Evolutionary conservation across 805 yeast genomes (phyloP), one percentile per base, ranked within the genome.

Genomic region (Hemisphaericaspora nanyangensis): DNA sequence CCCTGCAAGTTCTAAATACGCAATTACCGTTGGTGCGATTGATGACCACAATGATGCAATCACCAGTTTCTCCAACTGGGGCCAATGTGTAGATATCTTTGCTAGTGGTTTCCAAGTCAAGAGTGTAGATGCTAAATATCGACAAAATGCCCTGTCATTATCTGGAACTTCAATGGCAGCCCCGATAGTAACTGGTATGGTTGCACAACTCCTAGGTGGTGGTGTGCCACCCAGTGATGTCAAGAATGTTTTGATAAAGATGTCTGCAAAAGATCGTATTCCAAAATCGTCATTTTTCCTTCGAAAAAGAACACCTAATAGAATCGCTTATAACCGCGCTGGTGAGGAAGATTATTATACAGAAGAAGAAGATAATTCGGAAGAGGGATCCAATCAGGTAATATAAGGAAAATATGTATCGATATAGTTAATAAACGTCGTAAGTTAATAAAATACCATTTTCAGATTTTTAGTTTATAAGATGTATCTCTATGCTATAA

Each of bases 51-150:
- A 70, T 6, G 95, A 87, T 50, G 50, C 68, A 3, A 68, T 88
- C 25, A 93, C 97, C 0, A 55, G 74, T 12, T 90, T 91, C 52
- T 77, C 93, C 11, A 90, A 91, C 55, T 86, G 90, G 89, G 97
- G 98, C 0, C 66, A 70, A 15, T 90, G 97, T 60, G 93, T 90
- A 7, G 88, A 87, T 53, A 68, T 86, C 1, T 83, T 85, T 61
- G 88, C 96, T 0, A 77, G 91, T 34, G 98, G 98, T 0, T 80
- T 80, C 0, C 64, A 66, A 12, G 82, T 88, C 3, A 63, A 68
- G 17, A 82, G 89, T 38, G 67, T 82, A 11, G 68, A 76, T 8
- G 65, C 64, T 29, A 48, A 53, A 24, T 48, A 56, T 17, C 31
- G 24, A 25, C 35, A 37, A 17, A 45, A 47, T 5, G 61, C 74